Base-by-base conservation (phyloP, 306 rosid species). In the Senna tora region DNA sequence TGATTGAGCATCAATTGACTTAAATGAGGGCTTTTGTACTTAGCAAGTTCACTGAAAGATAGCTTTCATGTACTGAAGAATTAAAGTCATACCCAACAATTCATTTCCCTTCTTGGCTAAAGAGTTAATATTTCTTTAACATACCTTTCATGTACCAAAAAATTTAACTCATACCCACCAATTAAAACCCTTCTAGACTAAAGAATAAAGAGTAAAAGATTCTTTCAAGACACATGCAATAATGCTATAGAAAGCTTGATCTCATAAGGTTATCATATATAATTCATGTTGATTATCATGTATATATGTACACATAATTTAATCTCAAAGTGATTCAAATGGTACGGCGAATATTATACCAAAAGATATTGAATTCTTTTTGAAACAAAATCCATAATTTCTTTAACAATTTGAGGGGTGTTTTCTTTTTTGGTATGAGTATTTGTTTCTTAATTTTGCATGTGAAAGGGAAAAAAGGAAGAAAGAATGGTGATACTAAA, bases 391-490 rank as follows among this genome's bases (percentile, higher is more conserved):
- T 25, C 30, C 30, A 25, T 25, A n/a, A n/a, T 16, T 45, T 52
- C 15, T 4, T 55, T 46, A 65, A 77, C 71, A 75, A 80, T 78
- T 75, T 55, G 70, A 42, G 73, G 66, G 62, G n/a, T 45, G 32
- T 14, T 20, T 61, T 61, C 16, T 55, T 61, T 32, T n/a, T 72
- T 65, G 52, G 73, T 32, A 83, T 47, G 61, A 71, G 67, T 75
- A 41, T 51, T 72, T 72, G 69, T 86, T 77, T 77, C 78, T 33
- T 67, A 57, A 77, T 62, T 65, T 65, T 71, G 80, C 81, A 74
- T 79, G 74, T 80, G 84, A 80, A 22, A 69, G 46, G 43, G 81
- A 69, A 73, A 43, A 71, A 51, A 2, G 60, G 16, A 43, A 43
- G 16, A 45, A 43, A 21, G 13, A 20, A 46, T 30, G 13, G 13